These are phyloP conservation scores for Ceratocystis harringtonii DNA, from an alignment of 2,329 filamentous ascomycete genomes.

Conservation along the genomic window DNA sequence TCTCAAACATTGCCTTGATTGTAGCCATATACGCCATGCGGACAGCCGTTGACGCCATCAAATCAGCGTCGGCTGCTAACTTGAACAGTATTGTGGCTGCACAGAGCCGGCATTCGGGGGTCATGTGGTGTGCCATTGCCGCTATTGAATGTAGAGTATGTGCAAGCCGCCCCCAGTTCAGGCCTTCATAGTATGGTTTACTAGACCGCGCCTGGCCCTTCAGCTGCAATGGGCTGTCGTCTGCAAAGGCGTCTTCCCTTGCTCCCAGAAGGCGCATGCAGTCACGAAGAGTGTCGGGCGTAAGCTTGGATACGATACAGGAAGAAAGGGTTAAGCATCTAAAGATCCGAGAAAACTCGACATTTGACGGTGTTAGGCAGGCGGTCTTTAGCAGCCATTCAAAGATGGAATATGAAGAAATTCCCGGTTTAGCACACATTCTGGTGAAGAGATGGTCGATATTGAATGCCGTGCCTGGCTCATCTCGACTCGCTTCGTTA, in stretches of 20 bases:
- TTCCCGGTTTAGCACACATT: conserved; percentile 1
- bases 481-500: conserved; percentile 31
- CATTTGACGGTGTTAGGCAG: conserved; percentile 22
- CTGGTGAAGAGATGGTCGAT: conserved; percentile 1
- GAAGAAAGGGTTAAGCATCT: conserved; percentile 8
- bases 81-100: conserved; percentile 9
- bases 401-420: conserved; percentile 48
- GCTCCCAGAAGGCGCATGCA: conserved; percentile 12
- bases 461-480: neutral
- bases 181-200: neutral
- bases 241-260: conserved; percentile 10
- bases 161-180: conserved; percentile 3
- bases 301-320: neutral
- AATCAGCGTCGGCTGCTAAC: conserved; percentile 8
- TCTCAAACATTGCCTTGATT: conserved; percentile 30
- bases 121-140: conserved; percentile 1
- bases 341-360: conserved; percentile 3
- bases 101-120: neutral
- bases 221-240: neutral
- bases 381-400: conserved; percentile 50
- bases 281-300: conserved; percentile 1
- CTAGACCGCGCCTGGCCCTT: neutral
- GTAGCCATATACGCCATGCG: conserved; percentile 29
- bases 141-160: conserved; percentile 6
- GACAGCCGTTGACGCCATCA: conserved; percentile 20